phyloP scores from a whole-genome alignment of 495 filamentous ascomycete species.

The Hyphodiscus hymeniophilus region DNA sequence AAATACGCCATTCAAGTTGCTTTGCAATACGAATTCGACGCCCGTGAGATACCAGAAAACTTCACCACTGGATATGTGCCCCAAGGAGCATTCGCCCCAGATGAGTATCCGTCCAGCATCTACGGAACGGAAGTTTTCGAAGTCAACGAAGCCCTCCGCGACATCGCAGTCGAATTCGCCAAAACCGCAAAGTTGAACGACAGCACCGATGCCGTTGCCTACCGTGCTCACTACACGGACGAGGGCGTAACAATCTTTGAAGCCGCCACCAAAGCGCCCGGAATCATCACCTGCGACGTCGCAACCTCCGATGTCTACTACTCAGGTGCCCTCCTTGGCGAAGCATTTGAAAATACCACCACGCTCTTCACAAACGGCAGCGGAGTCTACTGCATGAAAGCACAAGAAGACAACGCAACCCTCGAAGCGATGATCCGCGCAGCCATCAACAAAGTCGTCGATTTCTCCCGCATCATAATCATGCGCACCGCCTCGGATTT shows the following conservation, averaged over 20 bases:
- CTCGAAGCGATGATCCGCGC: conserved; percentile 60
- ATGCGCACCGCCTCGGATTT: conserved; percentile 72
- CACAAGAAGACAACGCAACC: conserved; percentile 69
- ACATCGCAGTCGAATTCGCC: conserved; percentile 49
- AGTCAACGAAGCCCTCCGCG: conserved; percentile 53
- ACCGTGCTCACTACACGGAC: conserved; percentile 48
- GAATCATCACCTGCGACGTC: conserved; percentile 57
- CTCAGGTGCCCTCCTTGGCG: conserved; percentile 50
- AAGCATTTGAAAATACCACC: conserved; percentile 60
- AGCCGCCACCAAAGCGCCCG: conserved; percentile 43
- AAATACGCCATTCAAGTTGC: conserved; percentile 64
- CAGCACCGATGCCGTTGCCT: conserved; percentile 39
- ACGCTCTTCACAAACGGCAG: conserved; percentile 58
- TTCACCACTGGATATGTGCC: conserved; percentile 61
- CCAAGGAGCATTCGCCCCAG: conserved; percentile 43
- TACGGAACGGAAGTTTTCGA: conserved; percentile 79
- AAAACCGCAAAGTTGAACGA: conserved; percentile 47
- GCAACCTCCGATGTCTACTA: conserved; percentile 69
- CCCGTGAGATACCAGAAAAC: conserved; percentile 57
- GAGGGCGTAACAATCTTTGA: conserved; percentile 34
- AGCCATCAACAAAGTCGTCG: conserved; percentile 43
- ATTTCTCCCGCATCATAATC: conserved; percentile 61
- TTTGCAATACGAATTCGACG: conserved; percentile 67
- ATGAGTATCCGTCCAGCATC: conserved; percentile 51
- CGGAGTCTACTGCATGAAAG: conserved; percentile 59